These are phyloP conservation scores for Wallacemonas collosoma DNA, from an alignment of 208 protist species.

Conservation along the genomic window DNA sequence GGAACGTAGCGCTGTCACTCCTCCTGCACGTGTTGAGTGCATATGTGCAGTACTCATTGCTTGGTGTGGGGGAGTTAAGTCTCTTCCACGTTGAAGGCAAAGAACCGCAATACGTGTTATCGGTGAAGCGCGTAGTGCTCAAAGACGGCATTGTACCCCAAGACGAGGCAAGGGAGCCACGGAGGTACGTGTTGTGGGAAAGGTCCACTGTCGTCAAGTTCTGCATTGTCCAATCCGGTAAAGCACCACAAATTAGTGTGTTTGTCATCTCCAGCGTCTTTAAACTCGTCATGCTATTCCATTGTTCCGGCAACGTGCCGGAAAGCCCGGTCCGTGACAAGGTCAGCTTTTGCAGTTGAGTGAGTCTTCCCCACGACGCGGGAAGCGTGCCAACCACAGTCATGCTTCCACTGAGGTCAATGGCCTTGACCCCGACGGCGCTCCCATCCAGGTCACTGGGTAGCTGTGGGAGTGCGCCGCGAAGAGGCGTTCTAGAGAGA, in stretches of 20 bases:
- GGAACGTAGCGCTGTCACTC: not conserved
- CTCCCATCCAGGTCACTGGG: constrained; percentile 4
- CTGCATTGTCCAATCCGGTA: constrained; percentile 4
- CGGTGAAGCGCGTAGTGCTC: not conserved
- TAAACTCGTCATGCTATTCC: not conserved
- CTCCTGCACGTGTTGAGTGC: not conserved
- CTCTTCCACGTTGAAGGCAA: not conserved
- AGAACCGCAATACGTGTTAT: not conserved
- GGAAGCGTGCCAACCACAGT: constrained; percentile 11
- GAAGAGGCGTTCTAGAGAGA: not conserved
- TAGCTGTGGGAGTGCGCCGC: constrained; percentile 2
- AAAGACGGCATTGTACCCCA: not conserved
- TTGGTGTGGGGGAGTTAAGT: too few species aligned
- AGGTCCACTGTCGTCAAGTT: constrained; percentile 3
- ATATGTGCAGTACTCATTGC: too few species aligned
- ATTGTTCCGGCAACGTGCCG: not conserved
- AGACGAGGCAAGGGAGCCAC: not conserved
- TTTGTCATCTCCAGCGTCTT: not conserved
- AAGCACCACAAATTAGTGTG: constrained; percentile 3
- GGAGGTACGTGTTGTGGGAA: constrained; percentile 13
- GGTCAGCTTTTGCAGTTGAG: constrained; percentile 3
- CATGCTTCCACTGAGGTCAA: constrained; percentile 3
- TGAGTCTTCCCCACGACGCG: constrained; percentile 2
- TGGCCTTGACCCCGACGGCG: not conserved
- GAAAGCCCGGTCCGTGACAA: not conserved